These are phyloP conservation scores for Bruguiera parviflora DNA, from an alignment of 345 rosid genomes.

Conservation along the genomic window DNA sequence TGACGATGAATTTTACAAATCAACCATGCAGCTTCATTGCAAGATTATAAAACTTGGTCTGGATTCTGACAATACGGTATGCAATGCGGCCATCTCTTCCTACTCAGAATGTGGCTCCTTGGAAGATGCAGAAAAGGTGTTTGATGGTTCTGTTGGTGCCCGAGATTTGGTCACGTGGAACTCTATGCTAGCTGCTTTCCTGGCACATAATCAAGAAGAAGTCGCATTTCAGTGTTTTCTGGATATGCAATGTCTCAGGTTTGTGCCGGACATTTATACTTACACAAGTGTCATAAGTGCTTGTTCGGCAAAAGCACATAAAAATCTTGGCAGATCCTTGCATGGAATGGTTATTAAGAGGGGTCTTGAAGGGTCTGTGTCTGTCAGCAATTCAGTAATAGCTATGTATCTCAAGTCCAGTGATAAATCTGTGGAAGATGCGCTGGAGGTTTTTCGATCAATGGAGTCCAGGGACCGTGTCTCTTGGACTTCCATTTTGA, in stretches of 20 bases:
- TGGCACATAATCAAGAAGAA: slow-evolving; percentile 47
- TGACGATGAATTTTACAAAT: slow-evolving; percentile 32
- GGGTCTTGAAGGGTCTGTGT: slow-evolving; percentile 52
- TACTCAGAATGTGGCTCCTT: slow-evolving; percentile 64
- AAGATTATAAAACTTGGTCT: slow-evolving; percentile 56
- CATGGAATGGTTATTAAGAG: slow-evolving; percentile 61
- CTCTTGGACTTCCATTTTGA: slow-evolving; percentile 72
- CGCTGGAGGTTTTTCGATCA: slow-evolving; percentile 43
- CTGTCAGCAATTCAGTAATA: slow-evolving; percentile 57
- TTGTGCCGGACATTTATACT: slow-evolving; percentile 58
- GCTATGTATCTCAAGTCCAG: slow-evolving; percentile 57
- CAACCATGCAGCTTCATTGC: slow-evolving; percentile 49
- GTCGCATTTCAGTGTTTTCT: slow-evolving; percentile 44
- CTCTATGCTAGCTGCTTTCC: slow-evolving; percentile 62
- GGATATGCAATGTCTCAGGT: slow-evolving; percentile 44
- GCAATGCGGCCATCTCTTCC: slow-evolving; percentile 57
- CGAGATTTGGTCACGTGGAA: slow-evolving; percentile 73
- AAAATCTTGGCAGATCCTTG: slow-evolving; percentile 45
- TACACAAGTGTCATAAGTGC: slow-evolving; percentile 63
- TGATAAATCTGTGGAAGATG: slow-evolving; percentile 45
- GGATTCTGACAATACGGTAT: slow-evolving; percentile 40
- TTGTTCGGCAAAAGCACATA: slow-evolving; percentile 40
- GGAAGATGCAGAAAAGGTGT: slow-evolving; percentile 49
- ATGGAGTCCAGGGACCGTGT: slow-evolving; percentile 59
- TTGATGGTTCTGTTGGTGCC: slow-evolving; percentile 37